phyloP scores from a whole-genome alignment of 768 basidiomycete species.

The Podaxis pistillaris region DNA sequence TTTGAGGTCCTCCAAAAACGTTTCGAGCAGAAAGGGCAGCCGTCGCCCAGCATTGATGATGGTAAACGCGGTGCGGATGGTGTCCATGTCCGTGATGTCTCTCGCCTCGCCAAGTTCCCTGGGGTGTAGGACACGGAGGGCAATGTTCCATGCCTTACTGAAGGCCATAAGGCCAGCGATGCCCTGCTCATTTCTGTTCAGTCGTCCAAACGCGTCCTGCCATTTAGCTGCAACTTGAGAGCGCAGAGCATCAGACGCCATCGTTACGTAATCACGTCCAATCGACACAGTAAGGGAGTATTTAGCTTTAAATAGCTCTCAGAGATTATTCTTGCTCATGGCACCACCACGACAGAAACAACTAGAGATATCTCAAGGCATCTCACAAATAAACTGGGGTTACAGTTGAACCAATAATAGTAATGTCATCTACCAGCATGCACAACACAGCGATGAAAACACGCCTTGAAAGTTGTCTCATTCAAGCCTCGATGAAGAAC shows the following conservation, averaged over 20 bases:
- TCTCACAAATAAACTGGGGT: no score
- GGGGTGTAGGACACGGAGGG: conserved; percentile 54
- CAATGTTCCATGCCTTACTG: conserved; percentile 67
- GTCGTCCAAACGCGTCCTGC: conserved; percentile 65
- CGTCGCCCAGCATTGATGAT: conserved; percentile 56
- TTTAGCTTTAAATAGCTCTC: no score
- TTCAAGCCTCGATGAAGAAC: no score
- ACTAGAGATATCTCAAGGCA: no score
- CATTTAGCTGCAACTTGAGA: conserved; percentile 68
- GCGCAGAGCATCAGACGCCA: conserved; percentile 63
- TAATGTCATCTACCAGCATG: no score
- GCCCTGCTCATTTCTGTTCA: conserved; percentile 58
- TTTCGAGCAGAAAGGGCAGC: conserved; percentile 64
- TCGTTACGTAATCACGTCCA: conserved; percentile 20
- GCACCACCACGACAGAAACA: no score
- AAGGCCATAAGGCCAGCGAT: conserved; percentile 65
- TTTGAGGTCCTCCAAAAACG: conserved; percentile 69
- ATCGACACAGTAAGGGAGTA: background rate
- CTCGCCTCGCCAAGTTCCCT: background rate
- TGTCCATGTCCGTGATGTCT: conserved; percentile 27
- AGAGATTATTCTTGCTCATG: no score
- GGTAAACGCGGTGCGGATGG: conserved; percentile 55
- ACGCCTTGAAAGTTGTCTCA: no score
- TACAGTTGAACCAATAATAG: no score
- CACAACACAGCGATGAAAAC: no score